Conservation (phyloP, 805 yeast genomes). For the Pichia scutulata region DNA sequence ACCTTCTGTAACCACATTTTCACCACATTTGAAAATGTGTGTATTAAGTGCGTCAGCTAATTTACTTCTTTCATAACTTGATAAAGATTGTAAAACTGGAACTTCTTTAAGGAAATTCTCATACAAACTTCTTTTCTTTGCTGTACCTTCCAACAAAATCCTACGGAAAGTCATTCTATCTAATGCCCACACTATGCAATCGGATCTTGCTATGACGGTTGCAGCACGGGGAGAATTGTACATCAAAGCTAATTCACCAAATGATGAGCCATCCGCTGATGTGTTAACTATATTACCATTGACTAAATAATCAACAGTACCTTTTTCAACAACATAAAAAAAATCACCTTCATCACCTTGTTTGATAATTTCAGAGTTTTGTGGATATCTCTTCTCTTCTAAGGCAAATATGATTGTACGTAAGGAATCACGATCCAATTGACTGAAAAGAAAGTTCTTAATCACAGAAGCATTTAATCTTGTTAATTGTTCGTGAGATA, state of each 20-base stretch:
- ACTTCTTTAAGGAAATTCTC: conserved; percentile 84
- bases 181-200: conserved; percentile 79
- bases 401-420: conserved; percentile 78
- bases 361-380: conserved; percentile 60
- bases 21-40: conserved; percentile 61
- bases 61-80: conserved; percentile 77
- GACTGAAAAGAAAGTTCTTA: conserved; percentile 77
- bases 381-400: conserved; percentile 55
- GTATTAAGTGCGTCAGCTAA: conserved; percentile 92
- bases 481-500: conserved; percentile 53
- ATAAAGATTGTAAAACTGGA: conserved; percentile 66
- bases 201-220: conserved; percentile 68
- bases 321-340: conserved; percentile 80
- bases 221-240: conserved; percentile 98
- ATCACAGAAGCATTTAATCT: conserved; percentile 67
- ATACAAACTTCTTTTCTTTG: conserved; percentile 83
- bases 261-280: conserved; percentile 81
- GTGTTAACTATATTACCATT: conserved; percentile 63
- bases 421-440: conserved; percentile 70
- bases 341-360: conserved; percentile 96
- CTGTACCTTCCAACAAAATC: conserved; percentile 83
- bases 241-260: conserved; percentile 96
- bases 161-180: conserved; percentile 91
- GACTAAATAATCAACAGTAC: conserved; percentile 74
- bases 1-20: conserved; percentile 75